Conservation (phyloP, 2,329 filamentous ascomycete genomes). For the Lasiodiplodia sp. region DNA sequence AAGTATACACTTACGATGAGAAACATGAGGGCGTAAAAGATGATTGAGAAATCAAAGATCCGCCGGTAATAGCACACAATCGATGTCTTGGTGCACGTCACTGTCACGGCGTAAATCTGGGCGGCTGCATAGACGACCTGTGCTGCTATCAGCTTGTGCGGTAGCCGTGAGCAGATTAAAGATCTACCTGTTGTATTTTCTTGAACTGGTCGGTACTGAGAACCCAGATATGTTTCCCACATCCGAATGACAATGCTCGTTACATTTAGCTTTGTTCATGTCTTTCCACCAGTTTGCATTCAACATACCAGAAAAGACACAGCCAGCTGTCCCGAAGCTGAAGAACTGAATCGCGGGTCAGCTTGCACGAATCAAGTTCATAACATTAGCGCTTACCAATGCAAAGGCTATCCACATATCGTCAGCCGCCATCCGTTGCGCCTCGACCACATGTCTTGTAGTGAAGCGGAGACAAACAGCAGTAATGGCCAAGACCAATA, state of each 20-base stretch:
- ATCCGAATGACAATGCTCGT: background rate
- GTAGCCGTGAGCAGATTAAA: background rate
- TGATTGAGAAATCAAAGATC: slow-evolving; percentile 59
- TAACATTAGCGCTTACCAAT: background rate
- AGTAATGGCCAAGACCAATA: background rate
- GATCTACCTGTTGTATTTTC: background rate
- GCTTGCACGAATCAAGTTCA: background rate
- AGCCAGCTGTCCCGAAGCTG: background rate
- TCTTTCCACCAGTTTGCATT: background rate
- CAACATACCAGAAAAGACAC: slow-evolving; percentile 1
- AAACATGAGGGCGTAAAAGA: slow-evolving; percentile 51
- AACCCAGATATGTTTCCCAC: background rate
- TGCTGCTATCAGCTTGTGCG: background rate
- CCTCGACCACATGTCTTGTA: background rate
- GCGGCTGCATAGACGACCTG: background rate
- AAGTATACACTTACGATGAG: slow-evolving; percentile 42
- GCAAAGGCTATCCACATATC: background rate
- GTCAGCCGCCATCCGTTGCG: background rate
- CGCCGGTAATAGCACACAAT: slow-evolving; percentile 63
- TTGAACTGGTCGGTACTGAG: background rate
- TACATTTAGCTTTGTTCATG: background rate
- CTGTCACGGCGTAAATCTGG: slow-evolving; percentile 58
- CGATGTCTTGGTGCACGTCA: slow-evolving; percentile 62
- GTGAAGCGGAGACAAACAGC: background rate
- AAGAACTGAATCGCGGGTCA: background rate